Conservation (phyloP, 495 filamentous ascomycete genomes). For the Pyronema domesticum region DNA sequence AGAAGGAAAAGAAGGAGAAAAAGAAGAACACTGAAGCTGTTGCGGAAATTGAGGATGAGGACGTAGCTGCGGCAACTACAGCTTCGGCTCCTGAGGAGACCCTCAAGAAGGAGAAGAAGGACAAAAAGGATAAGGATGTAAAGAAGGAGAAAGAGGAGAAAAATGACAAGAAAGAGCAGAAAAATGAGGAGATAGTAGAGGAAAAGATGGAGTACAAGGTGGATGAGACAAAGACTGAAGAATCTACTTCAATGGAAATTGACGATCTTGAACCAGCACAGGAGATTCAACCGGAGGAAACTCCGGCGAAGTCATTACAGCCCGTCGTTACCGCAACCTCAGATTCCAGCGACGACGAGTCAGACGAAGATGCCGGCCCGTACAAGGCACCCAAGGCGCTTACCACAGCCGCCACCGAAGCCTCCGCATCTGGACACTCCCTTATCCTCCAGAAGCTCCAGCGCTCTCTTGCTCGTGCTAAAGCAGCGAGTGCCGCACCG, state of each 20-base stretch:
- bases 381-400: not conserved
- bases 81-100: constrained; percentile 12
- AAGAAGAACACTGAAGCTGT: constrained; percentile 15
- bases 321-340: constrained; percentile 7
- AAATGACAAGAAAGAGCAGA: constrained; percentile 14
- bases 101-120: not conserved
- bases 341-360: not conserved
- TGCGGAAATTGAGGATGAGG: not conserved
- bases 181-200: constrained; percentile 11
- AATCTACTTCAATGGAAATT: not conserved
- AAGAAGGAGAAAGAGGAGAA: constrained; percentile 3
- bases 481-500: not conserved
- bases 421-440: constrained; percentile 14
- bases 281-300: constrained; percentile 2
- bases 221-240: not conserved
- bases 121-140: constrained; percentile 5
- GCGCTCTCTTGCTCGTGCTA: constrained; percentile 4
- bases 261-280: not conserved
- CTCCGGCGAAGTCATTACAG: constrained; percentile 5
- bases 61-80: constrained; percentile 2
- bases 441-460: constrained; percentile 21
- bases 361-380: not conserved
- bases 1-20: constrained; percentile 14
- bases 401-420: not conserved
- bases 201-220: constrained; percentile 19